These are phyloP conservation scores for Sarocladiaceae sp. DNA, from an alignment of 2,329 filamentous ascomycete genomes.

Conservation along the genomic window DNA sequence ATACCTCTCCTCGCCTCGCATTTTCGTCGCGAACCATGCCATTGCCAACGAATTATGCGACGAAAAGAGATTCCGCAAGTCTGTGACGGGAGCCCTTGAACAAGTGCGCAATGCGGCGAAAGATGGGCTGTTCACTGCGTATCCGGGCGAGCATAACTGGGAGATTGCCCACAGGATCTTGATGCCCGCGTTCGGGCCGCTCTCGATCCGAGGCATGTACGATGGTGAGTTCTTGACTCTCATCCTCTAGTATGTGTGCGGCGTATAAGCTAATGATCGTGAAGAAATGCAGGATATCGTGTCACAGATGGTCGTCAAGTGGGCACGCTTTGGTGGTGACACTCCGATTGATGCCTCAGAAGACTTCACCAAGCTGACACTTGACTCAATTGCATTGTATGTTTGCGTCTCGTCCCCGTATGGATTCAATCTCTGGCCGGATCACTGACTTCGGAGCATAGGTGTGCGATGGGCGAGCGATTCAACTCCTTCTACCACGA, in stretches of 20 bases:
- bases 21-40: conserved; percentile 44
- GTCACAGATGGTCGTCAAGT: conserved; percentile 49
- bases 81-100: conserved; percentile 36
- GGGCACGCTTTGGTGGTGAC: conserved; percentile 36
- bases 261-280: too few relatives aligned
- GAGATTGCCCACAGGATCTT: conserved; percentile 57
- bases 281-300: conserved; percentile 50
- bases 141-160: conserved; percentile 15
- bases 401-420: too few relatives aligned
- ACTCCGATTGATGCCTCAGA: conserved; percentile 47
- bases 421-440: not conserved
- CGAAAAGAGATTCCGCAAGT: conserved; percentile 53
- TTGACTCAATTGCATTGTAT: conserved; percentile 55
- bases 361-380: conserved; percentile 58
- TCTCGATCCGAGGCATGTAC: conserved; percentile 55
- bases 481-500: conserved; percentile 60
- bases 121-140: conserved; percentile 20
- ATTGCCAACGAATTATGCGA: conserved; percentile 55
- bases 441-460: not conserved
- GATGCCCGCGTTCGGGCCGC: conserved; percentile 61
- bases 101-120: conserved; percentile 49
- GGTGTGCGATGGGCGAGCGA: conserved; percentile 49
- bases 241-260: too few relatives aligned
- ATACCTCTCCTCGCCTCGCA: not conserved
- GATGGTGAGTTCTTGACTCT: conserved; percentile 24